Base-by-base conservation (phyloP, 139 green algal genomes). In the Raphidocelis subcapitata region DNA sequence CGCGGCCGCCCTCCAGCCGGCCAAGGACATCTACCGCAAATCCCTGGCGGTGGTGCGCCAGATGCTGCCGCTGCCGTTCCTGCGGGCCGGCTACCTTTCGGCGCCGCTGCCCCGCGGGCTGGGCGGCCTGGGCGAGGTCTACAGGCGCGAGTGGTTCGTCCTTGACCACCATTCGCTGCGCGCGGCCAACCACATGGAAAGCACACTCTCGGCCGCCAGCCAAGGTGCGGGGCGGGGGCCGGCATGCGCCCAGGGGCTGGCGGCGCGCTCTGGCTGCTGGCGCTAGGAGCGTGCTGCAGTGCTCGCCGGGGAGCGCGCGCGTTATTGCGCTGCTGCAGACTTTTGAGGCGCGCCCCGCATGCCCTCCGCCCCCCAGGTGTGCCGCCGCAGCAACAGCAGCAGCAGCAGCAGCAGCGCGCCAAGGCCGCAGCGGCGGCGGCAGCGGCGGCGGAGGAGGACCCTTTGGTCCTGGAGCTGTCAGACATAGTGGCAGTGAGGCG, bases 61-160 rank as follows among this genome's bases (percentile, higher is more conserved):
- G 46, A 74, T 92, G 79, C 84, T 95, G 71, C 89, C 88, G 35
- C 77, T 93, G 68, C 90, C 90, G 0, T 90, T 86, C 76, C 79
- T 95, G 60, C 81, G 86, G 23, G 85, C 74, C 18, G 84, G 86
- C 33, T 81, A 76, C 69, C 65, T 92, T 24, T 79, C 71, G 0
- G 82, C 72, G 4, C 67, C 84, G 4, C 37, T 46, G 3, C 32
- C 46, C 29, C 64, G 54, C 54, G 65, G 46, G 49, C 61, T 78
- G 29, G 74, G 74, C 47, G 52, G 52, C 32, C 63, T 66, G 1
- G 65, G 29, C 1, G 76, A 88, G 68, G 67, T 54, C 3, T 92
- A 88, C 82, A 49, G 83, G 14, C 54, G 73, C 12, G 74, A 76
- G 44, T 91, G 79, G 79, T 90, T 89, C 62, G 85, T 86, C 55